phyloP scores from a whole-genome alignment of 768 basidiomycete species.

The Atractiella rhizophila region DNA sequence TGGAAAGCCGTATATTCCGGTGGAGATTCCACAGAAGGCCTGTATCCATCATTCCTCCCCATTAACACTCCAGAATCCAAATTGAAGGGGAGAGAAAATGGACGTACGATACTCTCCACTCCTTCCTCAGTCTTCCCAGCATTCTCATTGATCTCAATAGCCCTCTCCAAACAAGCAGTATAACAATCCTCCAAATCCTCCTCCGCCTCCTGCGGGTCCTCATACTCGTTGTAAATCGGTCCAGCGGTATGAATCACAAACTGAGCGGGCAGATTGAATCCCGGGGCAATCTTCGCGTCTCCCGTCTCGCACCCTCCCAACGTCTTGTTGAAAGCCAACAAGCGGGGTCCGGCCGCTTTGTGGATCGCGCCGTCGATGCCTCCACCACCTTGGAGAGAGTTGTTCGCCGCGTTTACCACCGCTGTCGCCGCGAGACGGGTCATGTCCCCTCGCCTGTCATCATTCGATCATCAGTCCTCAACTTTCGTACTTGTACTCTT shows the following conservation, averaged over 20 bases:
- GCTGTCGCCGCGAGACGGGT: neutral
- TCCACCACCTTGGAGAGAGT: conserved; percentile 21
- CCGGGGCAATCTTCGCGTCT: conserved; percentile 21
- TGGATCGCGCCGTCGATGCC: conserved; percentile 25
- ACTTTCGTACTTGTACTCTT: neutral
- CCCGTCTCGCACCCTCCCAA: conserved; percentile 23
- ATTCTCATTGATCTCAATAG: too few species aligned
- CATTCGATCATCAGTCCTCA: neutral
- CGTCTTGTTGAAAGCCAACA: conserved; percentile 19
- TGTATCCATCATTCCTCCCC: conserved; percentile 18
- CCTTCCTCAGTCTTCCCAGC: too few species aligned
- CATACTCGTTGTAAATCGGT: conserved; percentile 18
- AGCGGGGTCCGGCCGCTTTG: conserved; percentile 20
- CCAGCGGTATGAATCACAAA: conserved; percentile 22
- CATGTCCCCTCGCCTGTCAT: conserved; percentile 5
- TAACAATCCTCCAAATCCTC: conserved; percentile 19
- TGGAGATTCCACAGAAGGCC: conserved; percentile 21
- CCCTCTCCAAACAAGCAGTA: conserved; percentile 15
- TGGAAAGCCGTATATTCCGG: conserved; percentile 23
- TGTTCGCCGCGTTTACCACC: conserved; percentile 20
- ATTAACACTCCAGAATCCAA: too few species aligned
- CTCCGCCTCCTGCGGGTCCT: conserved; percentile 11
- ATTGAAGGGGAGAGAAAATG: too few species aligned
- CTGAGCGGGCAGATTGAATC: conserved; percentile 21
- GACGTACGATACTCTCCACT: too few species aligned